These are phyloP conservation scores for Malassezia slooffiae DNA, from an alignment of 1,284 basidiomycete species.

Conservation along the genomic window DNA sequence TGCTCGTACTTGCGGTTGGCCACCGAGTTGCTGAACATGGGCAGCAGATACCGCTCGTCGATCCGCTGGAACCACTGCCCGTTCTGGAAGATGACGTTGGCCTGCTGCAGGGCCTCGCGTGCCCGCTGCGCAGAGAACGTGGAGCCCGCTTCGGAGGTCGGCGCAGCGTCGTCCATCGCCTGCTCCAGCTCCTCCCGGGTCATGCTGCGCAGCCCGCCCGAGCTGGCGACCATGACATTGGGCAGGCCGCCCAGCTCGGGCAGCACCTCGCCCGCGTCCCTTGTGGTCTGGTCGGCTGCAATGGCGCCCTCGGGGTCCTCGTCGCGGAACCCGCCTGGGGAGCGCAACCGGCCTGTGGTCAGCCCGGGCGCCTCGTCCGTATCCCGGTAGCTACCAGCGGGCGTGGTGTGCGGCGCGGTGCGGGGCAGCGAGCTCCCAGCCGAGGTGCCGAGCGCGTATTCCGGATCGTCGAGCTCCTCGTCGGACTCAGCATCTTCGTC, in stretches of 20 bases:
- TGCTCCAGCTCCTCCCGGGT: constrained; percentile 10
- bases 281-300: not conserved
- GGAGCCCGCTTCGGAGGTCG: not conserved
- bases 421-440: too few species aligned
- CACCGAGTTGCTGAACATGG: constrained; percentile 72
- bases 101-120: constrained; percentile 32
- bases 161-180: not conserved
- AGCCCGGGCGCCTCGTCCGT: constrained; percentile 6
- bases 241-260: not conserved
- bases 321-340: constrained; percentile 19
- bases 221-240: constrained; percentile 11
- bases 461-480: constrained; percentile 49
- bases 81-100: constrained; percentile 49
- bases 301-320: constrained; percentile 17
- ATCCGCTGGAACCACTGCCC: constrained; percentile 89
- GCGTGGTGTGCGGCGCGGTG: not conserved
- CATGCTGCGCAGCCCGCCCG: constrained; percentile 10
- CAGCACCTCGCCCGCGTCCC: not conserved
- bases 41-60: constrained; percentile 86
- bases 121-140: constrained; percentile 6
- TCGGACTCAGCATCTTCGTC: constrained; percentile 76
- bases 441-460: too few species aligned
- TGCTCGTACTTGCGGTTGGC: constrained; percentile 48
- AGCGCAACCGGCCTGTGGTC: constrained; percentile 9
- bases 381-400: constrained; percentile 1